Conservation (phyloP, 768 basidiomycete species). For the Termitomyces bulborhizus region DNA sequence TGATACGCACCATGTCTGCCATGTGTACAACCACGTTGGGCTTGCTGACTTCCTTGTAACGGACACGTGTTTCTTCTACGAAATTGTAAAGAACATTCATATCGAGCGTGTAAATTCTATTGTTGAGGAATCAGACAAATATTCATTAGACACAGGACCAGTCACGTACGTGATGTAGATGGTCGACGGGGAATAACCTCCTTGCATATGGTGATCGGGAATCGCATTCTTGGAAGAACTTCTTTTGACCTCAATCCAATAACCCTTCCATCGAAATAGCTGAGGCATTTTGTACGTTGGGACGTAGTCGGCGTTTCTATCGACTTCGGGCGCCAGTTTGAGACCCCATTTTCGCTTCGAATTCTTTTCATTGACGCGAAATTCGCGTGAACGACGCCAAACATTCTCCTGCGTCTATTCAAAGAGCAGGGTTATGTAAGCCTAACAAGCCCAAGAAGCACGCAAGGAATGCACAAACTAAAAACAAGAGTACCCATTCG, state of each 20-base stretch:
- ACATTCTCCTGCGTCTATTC: constrained; percentile 35
- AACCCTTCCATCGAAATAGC: constrained; percentile 34
- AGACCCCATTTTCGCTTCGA: constrained; percentile 34
- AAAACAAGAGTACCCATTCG: constrained; percentile 41
- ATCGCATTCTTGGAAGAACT: constrained; percentile 6
- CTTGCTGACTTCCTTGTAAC: constrained; percentile 28
- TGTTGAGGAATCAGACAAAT: not conserved
- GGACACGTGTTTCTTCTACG: constrained; percentile 28
- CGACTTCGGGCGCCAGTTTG: constrained; percentile 16
- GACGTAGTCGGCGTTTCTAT: constrained; percentile 32
- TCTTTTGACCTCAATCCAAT: constrained; percentile 32
- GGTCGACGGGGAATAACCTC: constrained; percentile 11
- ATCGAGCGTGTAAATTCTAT: constrained; percentile 35
- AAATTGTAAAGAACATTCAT: constrained; percentile 27
- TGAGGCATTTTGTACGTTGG: constrained; percentile 33
- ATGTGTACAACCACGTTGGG: constrained; percentile 30
- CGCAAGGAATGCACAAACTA: constrained; percentile 22
- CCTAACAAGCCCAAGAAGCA: not conserved
- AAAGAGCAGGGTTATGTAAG: not conserved
- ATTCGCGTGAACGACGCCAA: constrained; percentile 36
- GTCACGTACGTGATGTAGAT: constrained; percentile 24
- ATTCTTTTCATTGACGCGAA: constrained; percentile 31
- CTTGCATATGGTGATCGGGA: constrained; percentile 8
- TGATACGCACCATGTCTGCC: constrained; percentile 22
- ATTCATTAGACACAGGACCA: not conserved